Evolutionary conservation across 2,329 filamentous ascomycete species (phyloP).

Genomic region (Didymella keratinophila): DNA sequence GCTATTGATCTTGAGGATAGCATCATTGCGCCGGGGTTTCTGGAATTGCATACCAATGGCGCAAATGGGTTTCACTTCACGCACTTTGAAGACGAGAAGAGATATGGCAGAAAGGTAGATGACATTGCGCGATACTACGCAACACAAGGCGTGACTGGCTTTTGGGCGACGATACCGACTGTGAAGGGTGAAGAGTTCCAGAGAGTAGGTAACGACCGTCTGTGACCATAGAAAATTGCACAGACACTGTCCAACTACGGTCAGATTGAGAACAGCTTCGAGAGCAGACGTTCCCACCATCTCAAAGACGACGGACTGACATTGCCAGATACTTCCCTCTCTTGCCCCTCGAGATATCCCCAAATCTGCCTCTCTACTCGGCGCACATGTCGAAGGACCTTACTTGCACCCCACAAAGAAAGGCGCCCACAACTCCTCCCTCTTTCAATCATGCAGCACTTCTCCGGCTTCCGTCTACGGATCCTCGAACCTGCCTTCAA

Average conservation of each 20-base stretch:
- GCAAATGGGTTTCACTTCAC: slow-evolving; percentile 64
- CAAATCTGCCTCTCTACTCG: slow-evolving; percentile 59
- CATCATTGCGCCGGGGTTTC: slow-evolving; percentile 63
- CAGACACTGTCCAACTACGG: no score
- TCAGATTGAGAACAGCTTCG: no score
- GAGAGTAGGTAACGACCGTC: slow-evolving; percentile 38
- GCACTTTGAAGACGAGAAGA: slow-evolving; percentile 53
- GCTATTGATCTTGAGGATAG: slow-evolving; percentile 58
- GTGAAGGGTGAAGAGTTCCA: slow-evolving; percentile 57
- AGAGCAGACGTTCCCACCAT: no score
- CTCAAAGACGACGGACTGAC: no score
- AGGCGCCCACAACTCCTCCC: slow-evolving; percentile 60
- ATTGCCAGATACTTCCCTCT: slow-evolving; percentile 57
- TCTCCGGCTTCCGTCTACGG: slow-evolving; percentile 56
- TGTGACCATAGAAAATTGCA: neutral
- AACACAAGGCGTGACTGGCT: slow-evolving; percentile 61
- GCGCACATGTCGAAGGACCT: slow-evolving; percentile 65
- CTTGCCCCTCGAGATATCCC: slow-evolving; percentile 55
- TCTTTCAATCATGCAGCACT: slow-evolving; percentile 53
- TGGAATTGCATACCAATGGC: slow-evolving; percentile 65
- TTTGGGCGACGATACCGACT: slow-evolving; percentile 63
- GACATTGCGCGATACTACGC: slow-evolving; percentile 59
- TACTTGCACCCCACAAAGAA: slow-evolving; percentile 63
- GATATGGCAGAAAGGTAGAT: slow-evolving; percentile 56
- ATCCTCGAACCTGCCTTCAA: slow-evolving; percentile 48